These are phyloP conservation scores for Blastobotrys petasosporus DNA, from an alignment of 1,139 yeast species.

Conservation along the genomic window DNA sequence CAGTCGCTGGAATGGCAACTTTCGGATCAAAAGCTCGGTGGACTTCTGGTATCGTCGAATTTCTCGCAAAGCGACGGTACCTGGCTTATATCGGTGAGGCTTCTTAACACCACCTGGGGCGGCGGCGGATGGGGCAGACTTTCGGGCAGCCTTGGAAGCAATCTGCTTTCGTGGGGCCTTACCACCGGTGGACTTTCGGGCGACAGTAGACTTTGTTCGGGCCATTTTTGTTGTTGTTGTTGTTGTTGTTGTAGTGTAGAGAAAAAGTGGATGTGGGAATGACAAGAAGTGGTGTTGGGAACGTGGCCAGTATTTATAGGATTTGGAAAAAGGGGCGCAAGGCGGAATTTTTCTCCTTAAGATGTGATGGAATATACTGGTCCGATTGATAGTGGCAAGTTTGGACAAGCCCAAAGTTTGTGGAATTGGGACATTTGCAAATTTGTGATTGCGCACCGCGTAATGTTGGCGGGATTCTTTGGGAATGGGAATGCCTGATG, in stretches of 20 bases:
- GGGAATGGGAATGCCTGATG: no score
- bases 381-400: no score
- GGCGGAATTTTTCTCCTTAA: no score
- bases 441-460: no score
- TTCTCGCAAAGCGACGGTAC: constrained; percentile 99
- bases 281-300: neutral
- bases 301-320: constrained; percentile 4
- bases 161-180: constrained; percentile 99
- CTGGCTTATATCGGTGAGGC: constrained; percentile 99
- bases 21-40: constrained; percentile 92
- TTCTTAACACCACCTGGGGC: constrained; percentile 98
- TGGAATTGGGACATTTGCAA: no score
- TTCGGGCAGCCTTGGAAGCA: constrained; percentile 98
- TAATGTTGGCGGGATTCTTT: no score
- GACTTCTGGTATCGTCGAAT: constrained; percentile 98
- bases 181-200: constrained; percentile 98
- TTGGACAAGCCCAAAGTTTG: no score
- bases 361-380: no score
- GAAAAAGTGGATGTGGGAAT: neutral
- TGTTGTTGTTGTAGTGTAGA: neutral
- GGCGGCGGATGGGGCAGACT: constrained; percentile 69
- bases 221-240: constrained; percentile 52
- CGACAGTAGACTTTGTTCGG: constrained; percentile 95
- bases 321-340: neutral
- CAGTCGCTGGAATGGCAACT: constrained; percentile 96